Evolutionary conservation across 768 basidiomycete genomes (phyloP).

Genomic region (Panellus pusillus): DNA sequence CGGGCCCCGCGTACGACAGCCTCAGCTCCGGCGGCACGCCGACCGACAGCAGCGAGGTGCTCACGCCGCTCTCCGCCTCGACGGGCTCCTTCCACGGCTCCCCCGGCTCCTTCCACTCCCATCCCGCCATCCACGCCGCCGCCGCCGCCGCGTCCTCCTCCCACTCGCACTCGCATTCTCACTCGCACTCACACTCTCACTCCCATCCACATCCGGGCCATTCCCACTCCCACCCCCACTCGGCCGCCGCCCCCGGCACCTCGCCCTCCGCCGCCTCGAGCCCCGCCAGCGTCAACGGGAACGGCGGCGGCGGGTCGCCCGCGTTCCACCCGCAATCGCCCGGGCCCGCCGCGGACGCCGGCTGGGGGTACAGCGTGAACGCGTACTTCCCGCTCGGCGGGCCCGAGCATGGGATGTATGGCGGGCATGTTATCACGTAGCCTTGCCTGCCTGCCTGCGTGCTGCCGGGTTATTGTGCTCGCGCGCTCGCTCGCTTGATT

Average conservation of each 20-base stretch:
- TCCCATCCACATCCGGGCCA: no score
- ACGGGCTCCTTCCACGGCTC: conserved; percentile 39
- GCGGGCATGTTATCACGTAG: conserved; percentile 49
- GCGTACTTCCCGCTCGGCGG: conserved; percentile 64
- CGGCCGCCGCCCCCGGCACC: not conserved
- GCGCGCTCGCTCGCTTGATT: no score
- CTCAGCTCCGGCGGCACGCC: conserved; percentile 40
- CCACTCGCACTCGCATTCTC: not conserved
- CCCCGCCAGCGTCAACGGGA: not conserved
- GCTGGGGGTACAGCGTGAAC: conserved; percentile 51
- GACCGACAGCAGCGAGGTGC: conserved; percentile 58
- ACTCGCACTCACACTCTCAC: not conserved
- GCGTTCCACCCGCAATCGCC: conserved; percentile 41
- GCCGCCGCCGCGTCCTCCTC: not conserved
- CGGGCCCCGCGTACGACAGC: conserved; percentile 53
- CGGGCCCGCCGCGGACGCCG: not conserved
- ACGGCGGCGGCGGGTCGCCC: conserved; percentile 44
- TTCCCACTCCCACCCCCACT: not conserved
- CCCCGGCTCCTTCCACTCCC: not conserved
- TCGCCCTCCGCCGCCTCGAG: not conserved
- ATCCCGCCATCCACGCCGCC: not conserved
- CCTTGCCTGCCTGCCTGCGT: conserved; percentile 41
- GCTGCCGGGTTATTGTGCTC: no score
- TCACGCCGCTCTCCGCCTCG: conserved; percentile 53
- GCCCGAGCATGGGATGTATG: conserved; percentile 36